These are phyloP conservation scores for Geoglossum cookeanum DNA, from an alignment of 2,329 filamentous ascomycete genomes.

Conservation along the genomic window DNA sequence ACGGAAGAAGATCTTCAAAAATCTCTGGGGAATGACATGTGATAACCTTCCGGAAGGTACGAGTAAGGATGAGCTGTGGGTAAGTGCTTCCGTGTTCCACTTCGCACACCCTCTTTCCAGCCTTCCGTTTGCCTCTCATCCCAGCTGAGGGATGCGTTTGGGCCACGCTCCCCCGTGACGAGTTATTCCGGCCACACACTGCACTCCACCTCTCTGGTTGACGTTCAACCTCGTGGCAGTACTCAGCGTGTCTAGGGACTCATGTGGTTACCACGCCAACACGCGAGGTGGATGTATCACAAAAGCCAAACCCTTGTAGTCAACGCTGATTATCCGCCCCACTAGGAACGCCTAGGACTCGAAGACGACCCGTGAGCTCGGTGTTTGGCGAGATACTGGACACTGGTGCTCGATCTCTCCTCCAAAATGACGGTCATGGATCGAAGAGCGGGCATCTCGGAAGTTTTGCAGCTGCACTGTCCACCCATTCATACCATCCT, in stretches of 20 bases:
- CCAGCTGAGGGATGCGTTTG: background rate
- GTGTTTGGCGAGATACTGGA: background rate
- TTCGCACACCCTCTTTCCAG: background rate
- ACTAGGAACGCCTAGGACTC: constrained; percentile 2
- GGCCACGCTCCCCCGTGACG: background rate
- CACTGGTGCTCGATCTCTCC: background rate
- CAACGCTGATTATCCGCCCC: background rate
- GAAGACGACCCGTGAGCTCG: constrained; percentile 2
- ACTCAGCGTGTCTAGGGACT: background rate
- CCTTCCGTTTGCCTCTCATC: background rate
- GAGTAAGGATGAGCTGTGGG: constrained; percentile 30
- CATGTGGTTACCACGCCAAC: background rate
- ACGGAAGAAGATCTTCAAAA: constrained; percentile 17
- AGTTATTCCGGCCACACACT: background rate
- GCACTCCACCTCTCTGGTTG: background rate
- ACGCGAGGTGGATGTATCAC: background rate
- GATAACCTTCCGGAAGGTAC: constrained; percentile 29
- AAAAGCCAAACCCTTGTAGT: background rate
- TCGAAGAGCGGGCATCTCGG: background rate
- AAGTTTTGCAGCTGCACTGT: background rate
- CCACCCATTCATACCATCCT: background rate
- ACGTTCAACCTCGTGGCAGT: background rate
- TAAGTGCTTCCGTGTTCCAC: constrained; percentile 10
- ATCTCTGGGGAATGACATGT: constrained; percentile 31
- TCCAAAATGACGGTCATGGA: background rate